phyloP scores from a whole-genome alignment of 805 yeast species.

The Starmerella gropengiesseri region DNA sequence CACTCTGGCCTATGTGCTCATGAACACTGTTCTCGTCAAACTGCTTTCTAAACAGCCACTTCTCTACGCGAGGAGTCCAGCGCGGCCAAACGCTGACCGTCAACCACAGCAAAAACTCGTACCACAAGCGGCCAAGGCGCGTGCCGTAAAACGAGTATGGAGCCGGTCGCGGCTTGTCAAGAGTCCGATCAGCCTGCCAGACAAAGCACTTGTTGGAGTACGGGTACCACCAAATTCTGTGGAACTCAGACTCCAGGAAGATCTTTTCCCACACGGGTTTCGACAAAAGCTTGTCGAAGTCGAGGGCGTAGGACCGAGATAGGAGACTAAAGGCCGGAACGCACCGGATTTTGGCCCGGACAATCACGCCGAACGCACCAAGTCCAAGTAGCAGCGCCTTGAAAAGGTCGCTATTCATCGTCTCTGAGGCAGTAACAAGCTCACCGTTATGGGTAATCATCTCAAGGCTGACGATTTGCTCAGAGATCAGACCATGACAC shows the following conservation, averaged over 20 bases:
- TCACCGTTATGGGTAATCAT: slow-evolving; percentile 70
- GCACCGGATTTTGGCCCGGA: slow-evolving; percentile 70
- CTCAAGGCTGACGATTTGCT: slow-evolving; percentile 71
- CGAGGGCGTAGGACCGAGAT: slow-evolving; percentile 70
- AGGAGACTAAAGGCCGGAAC: slow-evolving; percentile 75
- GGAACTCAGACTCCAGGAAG: slow-evolving; percentile 85
- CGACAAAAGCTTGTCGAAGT: slow-evolving; percentile 60
- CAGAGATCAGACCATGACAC: slow-evolving; percentile 79
- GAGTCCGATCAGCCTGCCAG: slow-evolving; percentile 81
- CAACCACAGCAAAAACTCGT: slow-evolving; percentile 68
- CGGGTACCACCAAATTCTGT: slow-evolving; percentile 97
- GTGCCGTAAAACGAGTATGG: slow-evolving; percentile 81
- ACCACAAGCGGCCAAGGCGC: slow-evolving; percentile 60
- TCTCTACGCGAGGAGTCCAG: slow-evolving; percentile 75
- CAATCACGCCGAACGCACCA: slow-evolving; percentile 86
- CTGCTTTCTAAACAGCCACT: slow-evolving; percentile 73
- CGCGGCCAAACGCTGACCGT: slow-evolving; percentile 64
- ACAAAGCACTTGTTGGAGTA: slow-evolving; percentile 73
- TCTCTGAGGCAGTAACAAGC: slow-evolving; percentile 52
- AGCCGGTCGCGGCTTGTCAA: slow-evolving; percentile 51
- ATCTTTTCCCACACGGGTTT: slow-evolving; percentile 51
- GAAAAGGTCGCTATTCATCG: slow-evolving; percentile 55
- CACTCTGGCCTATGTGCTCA: slow-evolving; percentile 53
- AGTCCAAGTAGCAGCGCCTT: slow-evolving; percentile 73
- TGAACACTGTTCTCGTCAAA: slow-evolving; percentile 48